Percentiles rank a stretch among this genome's conserved stretches.
phyloP scores from a whole-genome alignment of 345 rosid species.

The Stellera chamaejasme region DNA sequence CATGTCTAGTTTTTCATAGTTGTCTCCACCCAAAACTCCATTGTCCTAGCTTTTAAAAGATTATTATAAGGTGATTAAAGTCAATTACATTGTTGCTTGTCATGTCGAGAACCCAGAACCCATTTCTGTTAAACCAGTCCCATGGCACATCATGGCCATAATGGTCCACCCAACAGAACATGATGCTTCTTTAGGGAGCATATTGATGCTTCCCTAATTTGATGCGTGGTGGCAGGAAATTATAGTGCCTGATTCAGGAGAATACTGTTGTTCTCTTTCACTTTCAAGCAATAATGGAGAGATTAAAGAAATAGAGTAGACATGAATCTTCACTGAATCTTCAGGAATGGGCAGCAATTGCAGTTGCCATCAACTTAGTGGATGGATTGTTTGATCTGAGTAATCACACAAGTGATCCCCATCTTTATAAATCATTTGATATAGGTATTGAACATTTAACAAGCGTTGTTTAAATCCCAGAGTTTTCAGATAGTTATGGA shows the following conservation, averaged over 20 bases:
- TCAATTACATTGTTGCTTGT: slow-evolving; percentile 3
- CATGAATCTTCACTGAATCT: too few relatives aligned
- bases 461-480: too few relatives aligned
- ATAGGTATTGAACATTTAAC: too few relatives aligned
- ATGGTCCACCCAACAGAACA: slow-evolving; percentile 4
- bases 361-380: too few relatives aligned
- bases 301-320: too few relatives aligned
- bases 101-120: slow-evolving; percentile 14
- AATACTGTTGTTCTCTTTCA: neutral
- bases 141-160: slow-evolving; percentile 1
- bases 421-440: too few relatives aligned
- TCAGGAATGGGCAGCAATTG: too few relatives aligned
- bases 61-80: slow-evolving; percentile 2
- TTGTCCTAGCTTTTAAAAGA: slow-evolving; percentile 9
- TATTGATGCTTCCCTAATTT: neutral
- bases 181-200: neutral
- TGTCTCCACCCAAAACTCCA: slow-evolving; percentile 11
- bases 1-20: neutral
- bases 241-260: slow-evolving; percentile 3
- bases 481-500: too few relatives aligned
- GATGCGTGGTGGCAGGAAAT: slow-evolving; percentile 2
- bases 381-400: too few relatives aligned
- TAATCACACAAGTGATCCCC: too few relatives aligned
- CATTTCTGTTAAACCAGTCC: slow-evolving; percentile 18
- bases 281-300: too few relatives aligned